Evolutionary conservation across 2,329 filamentous ascomycete genomes (phyloP), one percentile per base, ranked within the genome.

Genomic region (Apiospora aurea): DNA sequence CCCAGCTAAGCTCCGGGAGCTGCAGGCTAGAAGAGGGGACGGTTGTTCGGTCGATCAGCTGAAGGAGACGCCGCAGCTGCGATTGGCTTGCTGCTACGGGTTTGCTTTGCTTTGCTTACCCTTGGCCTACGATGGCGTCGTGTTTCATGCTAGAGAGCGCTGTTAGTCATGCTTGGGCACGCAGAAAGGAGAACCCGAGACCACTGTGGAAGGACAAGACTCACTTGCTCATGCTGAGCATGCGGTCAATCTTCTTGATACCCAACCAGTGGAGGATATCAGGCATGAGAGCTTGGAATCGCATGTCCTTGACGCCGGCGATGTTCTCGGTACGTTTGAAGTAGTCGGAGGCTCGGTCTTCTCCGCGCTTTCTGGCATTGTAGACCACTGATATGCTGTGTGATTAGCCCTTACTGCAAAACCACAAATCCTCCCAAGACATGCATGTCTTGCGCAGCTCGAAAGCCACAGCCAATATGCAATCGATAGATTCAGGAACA

Each of bases 281-380:
- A 46, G 96, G 96, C 96, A 98, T 98, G 71, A 99, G 87, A 41
- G 96, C 96, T 85, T 98, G 96, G 87, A 98, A 98, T 51, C 96
- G 92, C 96, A 98, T 98, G 77, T 91, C 93, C 82, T 97, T 97
- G 76, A 98, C 96, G 73, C 96, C 96, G 11, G 96, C 96, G 80
- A 99, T 97, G 81, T 98, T 97, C 83, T 98, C 96, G n/a, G 96
- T 98, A 72, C 96, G 89, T 83, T 96, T 93, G 86, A 98, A 98
- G 84, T 98, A 98, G 82, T 97, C 94, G 77, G 93, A 96, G 29
- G 95, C 95, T 72, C 89, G 89, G 82, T 95, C 93, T 75, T 90
- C 89, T 75, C 93, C 93, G 77, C 93, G 91, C 84, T 96, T 96
- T 75, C 92, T 87, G 69, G 93, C 93, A 80, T 96, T 96, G 86